A percentile compares a stretch with the other conserved stretches of the same genome.
Evolutionary conservation across 805 yeast species (phyloP).

Genomic region (Spathaspora hagerdaliae): DNA sequence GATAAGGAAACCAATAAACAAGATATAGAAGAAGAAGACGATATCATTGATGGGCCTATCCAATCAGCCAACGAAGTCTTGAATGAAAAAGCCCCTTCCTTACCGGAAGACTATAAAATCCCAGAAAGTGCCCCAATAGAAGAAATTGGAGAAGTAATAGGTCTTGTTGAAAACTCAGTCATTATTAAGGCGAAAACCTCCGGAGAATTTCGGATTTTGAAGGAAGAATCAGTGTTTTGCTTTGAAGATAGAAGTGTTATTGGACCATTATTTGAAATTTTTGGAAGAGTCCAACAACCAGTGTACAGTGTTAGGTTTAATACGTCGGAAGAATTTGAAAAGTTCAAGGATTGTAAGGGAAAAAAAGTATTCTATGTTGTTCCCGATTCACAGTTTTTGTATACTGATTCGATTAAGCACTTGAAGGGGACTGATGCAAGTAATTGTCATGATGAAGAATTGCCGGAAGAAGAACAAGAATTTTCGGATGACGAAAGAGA

Average conservation of each 20-base stretch:
- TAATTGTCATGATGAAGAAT: constrained; percentile 90
- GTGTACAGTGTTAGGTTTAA: constrained; percentile 71
- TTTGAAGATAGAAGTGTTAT: constrained; percentile 64
- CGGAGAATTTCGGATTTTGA: constrained; percentile 80
- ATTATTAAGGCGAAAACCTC: constrained; percentile 69
- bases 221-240: constrained; percentile 78
- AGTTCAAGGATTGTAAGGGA: constrained; percentile 48
- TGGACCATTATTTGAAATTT: constrained; percentile 82
- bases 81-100: constrained; percentile 61
- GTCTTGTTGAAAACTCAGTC: constrained; percentile 67
- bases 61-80: constrained; percentile 70
- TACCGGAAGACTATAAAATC: constrained; percentile 66
- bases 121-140: constrained; percentile 63
- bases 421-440: constrained; percentile 92
- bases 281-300: constrained; percentile 84
- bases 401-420: constrained; percentile 66
- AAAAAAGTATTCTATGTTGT: constrained; percentile 70
- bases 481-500: constrained; percentile 94
- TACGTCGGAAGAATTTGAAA: constrained; percentile 43
- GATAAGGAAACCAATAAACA: constrained; percentile 47
- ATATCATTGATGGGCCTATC: constrained; percentile 56
- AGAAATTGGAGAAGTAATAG: constrained; percentile 63
- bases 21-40: constrained; percentile 55
- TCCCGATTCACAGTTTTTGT: constrained; percentile 72
- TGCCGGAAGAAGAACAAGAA: constrained; percentile 90